These are phyloP conservation scores for Colletotrichum ledebouriae DNA, from an alignment of 2,329 filamentous ascomycete species.

Conservation along the genomic window DNA sequence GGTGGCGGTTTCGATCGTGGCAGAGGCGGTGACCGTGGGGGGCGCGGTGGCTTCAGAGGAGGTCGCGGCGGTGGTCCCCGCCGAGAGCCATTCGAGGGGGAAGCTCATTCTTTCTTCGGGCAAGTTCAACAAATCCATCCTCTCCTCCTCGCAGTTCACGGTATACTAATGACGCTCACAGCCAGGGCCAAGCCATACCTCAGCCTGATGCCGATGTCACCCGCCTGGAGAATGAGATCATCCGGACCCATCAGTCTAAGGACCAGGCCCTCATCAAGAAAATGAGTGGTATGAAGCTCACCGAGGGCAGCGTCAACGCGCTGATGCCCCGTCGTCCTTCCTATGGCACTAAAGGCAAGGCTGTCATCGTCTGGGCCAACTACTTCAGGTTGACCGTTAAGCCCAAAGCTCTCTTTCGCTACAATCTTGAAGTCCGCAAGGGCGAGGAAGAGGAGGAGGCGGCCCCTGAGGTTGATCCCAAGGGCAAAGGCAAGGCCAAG, in stretches of 20 bases:
- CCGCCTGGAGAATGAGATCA: slow-evolving; percentile 57
- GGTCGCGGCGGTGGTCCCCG: slow-evolving; percentile 41
- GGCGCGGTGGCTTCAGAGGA: slow-evolving; percentile 28
- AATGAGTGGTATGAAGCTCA: slow-evolving; percentile 53
- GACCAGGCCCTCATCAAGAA: slow-evolving; percentile 50
- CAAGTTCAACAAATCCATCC: slow-evolving; percentile 15
- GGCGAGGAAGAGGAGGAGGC: slow-evolving; percentile 33
- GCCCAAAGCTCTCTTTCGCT: slow-evolving; percentile 57
- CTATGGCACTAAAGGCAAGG: slow-evolving; percentile 60
- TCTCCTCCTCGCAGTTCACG: slow-evolving; percentile 34
- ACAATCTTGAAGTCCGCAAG: slow-evolving; percentile 56
- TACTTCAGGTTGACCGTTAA: slow-evolving; percentile 63
- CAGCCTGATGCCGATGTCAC: slow-evolving; percentile 48
- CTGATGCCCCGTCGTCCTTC: slow-evolving; percentile 61
- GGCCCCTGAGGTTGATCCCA: slow-evolving; percentile 38
- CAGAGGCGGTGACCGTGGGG: slow-evolving; percentile 22
- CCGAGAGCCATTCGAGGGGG: slow-evolving; percentile 41
- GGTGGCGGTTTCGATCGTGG: slow-evolving; percentile 25
- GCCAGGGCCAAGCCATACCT: slow-evolving; percentile 34
- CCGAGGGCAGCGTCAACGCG: slow-evolving; percentile 36
- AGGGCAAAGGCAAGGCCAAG: slow-evolving; percentile 40
- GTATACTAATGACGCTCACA: slow-evolving; percentile 23
- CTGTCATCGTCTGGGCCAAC: slow-evolving; percentile 66
- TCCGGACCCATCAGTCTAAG: slow-evolving; percentile 49
- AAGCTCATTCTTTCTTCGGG: slow-evolving; percentile 36